A percentile compares a stretch with the other conserved stretches of the same genome.
phyloP scores from a whole-genome alignment of 192 early-diverging fungal genomes.

The Gryganskiella cystojenkinii region DNA sequence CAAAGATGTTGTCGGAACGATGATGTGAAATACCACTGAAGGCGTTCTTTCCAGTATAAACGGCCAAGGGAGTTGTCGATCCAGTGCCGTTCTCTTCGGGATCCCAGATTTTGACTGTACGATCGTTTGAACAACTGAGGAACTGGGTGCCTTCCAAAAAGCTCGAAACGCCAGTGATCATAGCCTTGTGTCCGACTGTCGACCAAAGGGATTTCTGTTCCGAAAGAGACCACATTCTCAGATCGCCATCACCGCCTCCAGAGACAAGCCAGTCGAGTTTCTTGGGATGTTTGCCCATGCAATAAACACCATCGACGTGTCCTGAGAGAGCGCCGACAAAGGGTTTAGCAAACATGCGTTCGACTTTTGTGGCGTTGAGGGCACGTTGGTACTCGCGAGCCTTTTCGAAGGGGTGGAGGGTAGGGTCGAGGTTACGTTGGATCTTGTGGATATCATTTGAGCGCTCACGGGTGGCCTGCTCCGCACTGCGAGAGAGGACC shows the following conservation, averaged over 20 bases:
- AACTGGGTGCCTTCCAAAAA: slow-evolving; percentile 76
- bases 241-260: slow-evolving; percentile 95
- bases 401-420: slow-evolving; percentile 93
- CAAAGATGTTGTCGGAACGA: slow-evolving; percentile 84
- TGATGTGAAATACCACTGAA: slow-evolving; percentile 95
- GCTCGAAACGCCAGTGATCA: slow-evolving; percentile 87
- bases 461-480: slow-evolving; percentile 84
- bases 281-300: slow-evolving; percentile 94
- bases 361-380: slow-evolving; percentile 92
- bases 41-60: slow-evolving; percentile 80
- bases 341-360: slow-evolving; percentile 97
- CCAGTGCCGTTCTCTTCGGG: slow-evolving; percentile 54
- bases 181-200: slow-evolving; percentile 81
- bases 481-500: slow-evolving; percentile 85
- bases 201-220: slow-evolving; percentile 83
- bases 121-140: slow-evolving; percentile 94
- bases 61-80: slow-evolving; percentile 67
- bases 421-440: slow-evolving; percentile 90
- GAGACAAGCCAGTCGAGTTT: slow-evolving; percentile 85
- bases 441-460: slow-evolving; percentile 88
- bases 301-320: slow-evolving; percentile 96
- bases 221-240: slow-evolving; percentile 91
- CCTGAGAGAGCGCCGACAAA: slow-evolving; percentile 92
- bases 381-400: slow-evolving; percentile 96
- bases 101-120: slow-evolving; percentile 95